These are phyloP conservation scores for Termitomyces sp. DNA, from an alignment of 768 basidiomycete species.

Conservation along the genomic window DNA sequence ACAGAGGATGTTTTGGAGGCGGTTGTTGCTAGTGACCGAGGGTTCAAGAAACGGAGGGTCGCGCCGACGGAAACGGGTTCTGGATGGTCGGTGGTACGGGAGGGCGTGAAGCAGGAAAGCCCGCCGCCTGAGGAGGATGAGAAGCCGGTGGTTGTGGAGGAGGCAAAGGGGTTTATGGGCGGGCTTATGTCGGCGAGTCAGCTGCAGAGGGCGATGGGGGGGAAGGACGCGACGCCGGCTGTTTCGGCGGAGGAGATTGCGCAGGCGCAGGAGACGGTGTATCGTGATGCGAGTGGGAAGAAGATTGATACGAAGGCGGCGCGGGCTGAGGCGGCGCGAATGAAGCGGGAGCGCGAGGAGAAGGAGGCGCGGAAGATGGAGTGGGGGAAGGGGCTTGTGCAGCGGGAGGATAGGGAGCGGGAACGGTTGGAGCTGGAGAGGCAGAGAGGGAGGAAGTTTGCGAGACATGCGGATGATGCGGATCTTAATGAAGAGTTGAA, in stretches of 20 bases:
- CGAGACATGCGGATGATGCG: conserved; percentile 76
- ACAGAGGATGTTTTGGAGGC: conserved; percentile 60
- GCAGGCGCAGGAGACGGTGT: conserved; percentile 83
- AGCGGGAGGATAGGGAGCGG: conserved; percentile 75
- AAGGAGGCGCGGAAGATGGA: conserved; percentile 91
- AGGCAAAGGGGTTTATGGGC: conserved; percentile 48
- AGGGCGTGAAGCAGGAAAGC: conserved; percentile 44
- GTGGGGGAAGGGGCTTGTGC: conserved; percentile 96
- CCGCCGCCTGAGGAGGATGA: conserved; percentile 61
- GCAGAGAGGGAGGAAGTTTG: conserved; percentile 61
- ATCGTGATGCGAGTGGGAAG: conserved; percentile 85
- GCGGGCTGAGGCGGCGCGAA: conserved; percentile 75
- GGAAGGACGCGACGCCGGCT: conserved; percentile 27
- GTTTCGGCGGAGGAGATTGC: conserved; percentile 51
- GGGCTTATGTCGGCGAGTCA: conserved; percentile 78
- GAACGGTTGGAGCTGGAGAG: conserved; percentile 61
- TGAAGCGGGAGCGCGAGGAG: conserved; percentile 80
- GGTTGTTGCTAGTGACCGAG: conserved; percentile 67
- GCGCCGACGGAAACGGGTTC: conserved; percentile 37
- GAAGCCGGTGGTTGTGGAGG: conserved; percentile 57
- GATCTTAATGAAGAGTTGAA: conserved; percentile 84
- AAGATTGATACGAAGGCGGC: conserved; percentile 87
- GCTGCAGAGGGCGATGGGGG: conserved; percentile 58
- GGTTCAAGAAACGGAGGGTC: conserved; percentile 69
- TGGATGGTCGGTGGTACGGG: conserved; percentile 67